Evolutionary conservation across 164 flowering plant genomes (phyloP), one percentile per base, ranked within the genome.

Genomic region (Vitis vinifera): DNA sequence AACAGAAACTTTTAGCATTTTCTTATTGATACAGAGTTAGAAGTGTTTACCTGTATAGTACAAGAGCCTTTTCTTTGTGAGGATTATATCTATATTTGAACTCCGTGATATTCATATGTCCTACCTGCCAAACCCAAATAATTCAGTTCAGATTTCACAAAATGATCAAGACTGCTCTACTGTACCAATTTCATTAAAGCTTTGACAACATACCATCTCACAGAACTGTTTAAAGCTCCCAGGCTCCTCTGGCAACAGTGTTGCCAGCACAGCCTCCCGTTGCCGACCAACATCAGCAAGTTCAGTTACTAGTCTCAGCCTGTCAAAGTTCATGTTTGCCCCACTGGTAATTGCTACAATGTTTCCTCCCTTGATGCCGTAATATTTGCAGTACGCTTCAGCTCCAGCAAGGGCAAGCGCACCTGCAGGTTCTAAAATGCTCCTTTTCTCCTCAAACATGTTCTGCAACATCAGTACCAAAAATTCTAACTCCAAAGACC

Each of bases 341-440:
- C 98, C 99, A 76, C 95, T 92, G 53, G 99, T 84, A 74, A 96
- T 79, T 48, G 89, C 98, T 17, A 92, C 97, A 65, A 96, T 83
- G 76, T 78, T 87, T 77, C 79, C 89, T 65, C 81, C 94, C 81
- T 90, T 87, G 31, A 92, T 83, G 62, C 93, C 94, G 81, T 96
- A 87, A 76, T 90, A 91, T 62, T 84, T 89, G 87, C 99, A 96
- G 77, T 96, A 96, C n/a, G 99, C 99, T 82, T 93, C 97, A 72
- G 99, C 99, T 73, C 99, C 99, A 64, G 99, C 99, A 49, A 96
- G 83, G 15, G 99, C 81, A 74, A 96, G 95, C 70, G 99, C 99
- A 66, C 99, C 98, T 44, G 99, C 97, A 67, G 99, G 99, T 80
- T 96, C 99, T 52, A 96, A 78, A 72, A 96, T 96, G 87, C 88